Conservation (phyloP, 2,329 filamentous ascomycete genomes). For the Beauveria caledonica region DNA sequence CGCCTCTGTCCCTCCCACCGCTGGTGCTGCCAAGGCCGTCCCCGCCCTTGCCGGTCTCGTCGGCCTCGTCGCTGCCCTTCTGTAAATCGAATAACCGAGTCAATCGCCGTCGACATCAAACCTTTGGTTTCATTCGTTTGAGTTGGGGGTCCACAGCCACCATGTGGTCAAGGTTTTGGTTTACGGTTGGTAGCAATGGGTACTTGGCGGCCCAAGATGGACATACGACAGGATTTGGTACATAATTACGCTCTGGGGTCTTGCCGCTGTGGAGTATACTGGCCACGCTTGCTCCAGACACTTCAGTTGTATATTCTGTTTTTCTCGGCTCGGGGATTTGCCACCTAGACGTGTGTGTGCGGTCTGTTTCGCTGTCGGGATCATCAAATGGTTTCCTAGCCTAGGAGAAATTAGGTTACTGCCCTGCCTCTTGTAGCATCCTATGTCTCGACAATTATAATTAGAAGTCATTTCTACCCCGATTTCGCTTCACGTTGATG, state of each 20-base stretch:
- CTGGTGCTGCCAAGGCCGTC: constrained; percentile 48
- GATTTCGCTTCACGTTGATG: constrained; percentile 1
- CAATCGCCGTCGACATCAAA: constrained; percentile 27
- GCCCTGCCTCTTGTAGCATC: constrained; percentile 8
- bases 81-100: constrained; percentile 41
- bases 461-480: constrained; percentile 9
- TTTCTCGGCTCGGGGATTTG: constrained; percentile 7
- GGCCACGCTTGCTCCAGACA: background rate
- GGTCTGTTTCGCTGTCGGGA: constrained; percentile 9
- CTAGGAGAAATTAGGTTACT: constrained; percentile 9
- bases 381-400: constrained; percentile 7
- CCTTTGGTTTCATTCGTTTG: constrained; percentile 33
- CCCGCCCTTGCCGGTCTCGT: constrained; percentile 53
- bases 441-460: constrained; percentile 8
- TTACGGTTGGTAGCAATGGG: constrained; percentile 18
- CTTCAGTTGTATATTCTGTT: constrained; percentile 13
- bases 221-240: constrained; percentile 24
- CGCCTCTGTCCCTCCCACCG: constrained; percentile 29
- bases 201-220: constrained; percentile 24
- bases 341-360: constrained; percentile 5
- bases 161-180: constrained; percentile 28
- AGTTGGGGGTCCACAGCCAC: constrained; percentile 32
- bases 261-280: background rate
- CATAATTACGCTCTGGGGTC: constrained; percentile 18
- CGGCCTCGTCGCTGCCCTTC: constrained; percentile 48